Evolutionary conservation across 176 grass and related monocot species (phyloP), one percentile per base, ranked within the genome.

Genomic region (Oryza coarctata): DNA sequence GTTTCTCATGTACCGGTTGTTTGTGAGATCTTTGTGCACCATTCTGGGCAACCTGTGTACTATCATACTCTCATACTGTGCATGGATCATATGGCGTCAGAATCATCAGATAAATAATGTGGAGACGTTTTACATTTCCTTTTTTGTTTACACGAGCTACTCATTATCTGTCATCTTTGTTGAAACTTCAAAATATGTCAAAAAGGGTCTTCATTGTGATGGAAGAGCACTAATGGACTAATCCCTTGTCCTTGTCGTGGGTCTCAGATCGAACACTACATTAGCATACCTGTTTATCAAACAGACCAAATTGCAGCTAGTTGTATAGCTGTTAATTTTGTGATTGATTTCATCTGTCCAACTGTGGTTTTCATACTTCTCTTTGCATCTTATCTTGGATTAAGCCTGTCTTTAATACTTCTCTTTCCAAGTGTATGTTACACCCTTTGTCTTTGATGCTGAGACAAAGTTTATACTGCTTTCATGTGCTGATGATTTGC

Each of bases 21-120:
- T 36, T 64, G 6, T 31, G 39, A 10, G 22, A 68, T 22, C 44
- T 30, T 58, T 58, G 10, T 13, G 13, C 27, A 76, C 55, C 12
- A 63, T 70, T 40, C 70, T 58, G 64, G 17, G 38, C 58, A 72
- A 60, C 35, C 13, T 58, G 41, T 77, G 34, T 86, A 31, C 61
- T 12, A 30, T 71, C 25, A 1, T 41, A 12, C 39, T 5, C 12
- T 71, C 25, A 1, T 41, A 12, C 39, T 3, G 9, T 60, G 55
- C 73, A 60, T 23, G 33, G 15, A 47, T 76, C 58, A 28, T 73
- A 57, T 5, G 33, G 18, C 33, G 15, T 65, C 25, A 25, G 0
- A 80, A 3, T 76, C 22, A 60, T 60, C n/a, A 11, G 5, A 67
- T 23, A 73, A 65, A 82, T 58, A 73, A 73, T 71, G 6, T 14